Evolutionary conservation across 352 stramenopile genomes (phyloP).

Genomic region (Elongisporangium undulatum): DNA sequence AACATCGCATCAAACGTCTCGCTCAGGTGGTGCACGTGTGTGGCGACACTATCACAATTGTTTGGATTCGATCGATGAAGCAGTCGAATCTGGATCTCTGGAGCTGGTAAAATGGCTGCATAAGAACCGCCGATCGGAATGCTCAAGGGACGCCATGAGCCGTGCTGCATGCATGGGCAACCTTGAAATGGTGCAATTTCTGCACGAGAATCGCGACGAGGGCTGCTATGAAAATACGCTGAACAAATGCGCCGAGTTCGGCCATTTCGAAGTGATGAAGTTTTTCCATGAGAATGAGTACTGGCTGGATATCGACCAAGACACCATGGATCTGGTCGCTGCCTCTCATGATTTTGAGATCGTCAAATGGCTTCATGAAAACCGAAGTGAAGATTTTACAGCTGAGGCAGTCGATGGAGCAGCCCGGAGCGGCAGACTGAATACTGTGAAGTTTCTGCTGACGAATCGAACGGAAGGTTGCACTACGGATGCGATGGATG

Average conservation of each 20-base stretch:
- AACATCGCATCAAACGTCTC: too few species aligned
- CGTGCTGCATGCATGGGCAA: constrained; percentile 25
- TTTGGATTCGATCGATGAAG: too few species aligned
- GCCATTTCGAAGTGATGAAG: constrained; percentile 40
- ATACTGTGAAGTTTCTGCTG: constrained; percentile 51
- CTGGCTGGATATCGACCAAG: too few species aligned
- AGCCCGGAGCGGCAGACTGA: constrained; percentile 33
- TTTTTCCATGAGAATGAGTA: constrained; percentile 39
- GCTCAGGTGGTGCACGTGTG: too few species aligned
- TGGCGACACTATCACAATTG: too few species aligned
- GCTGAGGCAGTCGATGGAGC: constrained; percentile 42
- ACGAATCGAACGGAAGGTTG: constrained; percentile 34
- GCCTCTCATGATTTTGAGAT: constrained; percentile 39
- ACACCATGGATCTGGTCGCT: constrained; percentile 47
- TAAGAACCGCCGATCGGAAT: constrained; percentile 23
- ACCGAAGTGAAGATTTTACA: constrained; percentile 32
- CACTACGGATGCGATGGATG: constrained; percentile 18
- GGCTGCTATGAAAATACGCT: constrained; percentile 35
- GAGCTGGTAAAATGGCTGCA: constrained; percentile 37
- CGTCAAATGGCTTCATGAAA: constrained; percentile 39
- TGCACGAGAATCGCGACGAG: constrained; percentile 27
- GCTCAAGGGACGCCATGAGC: constrained; percentile 30
- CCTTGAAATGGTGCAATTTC: constrained; percentile 27
- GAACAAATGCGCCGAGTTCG: constrained; percentile 35
- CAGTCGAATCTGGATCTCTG: too few species aligned